A percentile compares a stretch with the other conserved stretches of the same genome.
phyloP scores from a whole-genome alignment of 306 rosid genomes.

The Mucuna pruriens region DNA sequence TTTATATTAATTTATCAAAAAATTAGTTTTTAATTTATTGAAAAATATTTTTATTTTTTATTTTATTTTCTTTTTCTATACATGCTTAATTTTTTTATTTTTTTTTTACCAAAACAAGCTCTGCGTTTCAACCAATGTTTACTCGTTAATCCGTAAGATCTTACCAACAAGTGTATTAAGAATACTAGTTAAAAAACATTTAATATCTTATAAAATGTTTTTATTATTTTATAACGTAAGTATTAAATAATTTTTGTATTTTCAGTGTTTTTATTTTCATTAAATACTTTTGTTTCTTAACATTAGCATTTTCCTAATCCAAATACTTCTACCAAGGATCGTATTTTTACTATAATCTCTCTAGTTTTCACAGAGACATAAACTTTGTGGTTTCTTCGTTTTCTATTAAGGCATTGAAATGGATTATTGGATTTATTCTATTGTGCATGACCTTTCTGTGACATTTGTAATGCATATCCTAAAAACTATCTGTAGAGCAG shows the following conservation, averaged over 20 bases:
- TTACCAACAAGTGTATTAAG: background rate
- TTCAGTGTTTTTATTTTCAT: background rate
- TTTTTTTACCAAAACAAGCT: too few species aligned
- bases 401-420: background rate
- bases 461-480: background rate
- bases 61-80: too few species aligned
- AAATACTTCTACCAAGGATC: background rate
- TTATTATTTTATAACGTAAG: background rate
- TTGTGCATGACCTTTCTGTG: background rate
- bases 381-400: background rate
- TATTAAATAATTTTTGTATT: background rate
- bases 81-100: too few species aligned
- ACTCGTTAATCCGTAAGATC: background rate
- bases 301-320: background rate
- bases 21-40: too few species aligned
- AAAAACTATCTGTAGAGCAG: background rate
- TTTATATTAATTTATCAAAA: too few species aligned
- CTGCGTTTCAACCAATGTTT: background rate
- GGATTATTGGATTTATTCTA: constrained; percentile 3
- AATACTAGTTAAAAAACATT: background rate
- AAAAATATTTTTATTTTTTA: too few species aligned
- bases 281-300: background rate
- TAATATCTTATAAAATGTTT: background rate
- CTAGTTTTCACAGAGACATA: background rate
- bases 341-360: background rate